Evolutionary conservation across 2,329 filamentous ascomycete species (phyloP), one percentile per base, ranked within the genome.

Genomic region (Pseudonectria foliicola): DNA sequence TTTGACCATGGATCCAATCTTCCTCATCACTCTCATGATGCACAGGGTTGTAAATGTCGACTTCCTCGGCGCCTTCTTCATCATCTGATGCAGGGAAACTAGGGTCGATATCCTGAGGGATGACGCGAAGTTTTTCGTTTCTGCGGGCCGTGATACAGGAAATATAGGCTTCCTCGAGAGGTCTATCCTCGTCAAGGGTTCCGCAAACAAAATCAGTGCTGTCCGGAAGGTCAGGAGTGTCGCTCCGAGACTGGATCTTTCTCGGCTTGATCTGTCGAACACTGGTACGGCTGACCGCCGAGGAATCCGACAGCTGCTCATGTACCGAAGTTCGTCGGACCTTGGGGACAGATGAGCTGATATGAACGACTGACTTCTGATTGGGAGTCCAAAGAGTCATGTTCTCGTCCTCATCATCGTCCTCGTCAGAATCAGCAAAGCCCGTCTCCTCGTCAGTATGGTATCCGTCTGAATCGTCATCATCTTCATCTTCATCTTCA

Each of bases 171-270:
- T 89, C 87, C 57, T 98, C 92, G n/a, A 96, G 65, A 3, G 88
- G 87, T 29, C 87, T 80, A 54, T 98, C 92, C 61, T 98, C 92
- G 47, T 98, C 92, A 13, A 98, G 71, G 1, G 92, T 98, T 39
- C 92, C 92, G 54, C 92, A 96, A n/a, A 98, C 92, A 48, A 98
- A 98, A 59, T 98, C 92, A 11, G 92, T 96, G 61, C 89, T 95
- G 59, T 98, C 92, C 2, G 92, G 92, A 10, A 98, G 70, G 55
- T 95, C 87, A 3, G 86, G 85, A 1, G 83, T 85, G 15, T 73
- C 72, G 26, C 54, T 49, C 4, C 44, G 47, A n/a, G 52, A 45
- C 38, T 53, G 54, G 30, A 56, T 49, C 16, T 50, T 50, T 16
- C 53, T 51, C 27, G 49, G 33, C 30, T 39, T 52, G 36, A 40